phyloP scores from a whole-genome alignment of 306 rosid species.

The Vachellia pachyceras region DNA sequence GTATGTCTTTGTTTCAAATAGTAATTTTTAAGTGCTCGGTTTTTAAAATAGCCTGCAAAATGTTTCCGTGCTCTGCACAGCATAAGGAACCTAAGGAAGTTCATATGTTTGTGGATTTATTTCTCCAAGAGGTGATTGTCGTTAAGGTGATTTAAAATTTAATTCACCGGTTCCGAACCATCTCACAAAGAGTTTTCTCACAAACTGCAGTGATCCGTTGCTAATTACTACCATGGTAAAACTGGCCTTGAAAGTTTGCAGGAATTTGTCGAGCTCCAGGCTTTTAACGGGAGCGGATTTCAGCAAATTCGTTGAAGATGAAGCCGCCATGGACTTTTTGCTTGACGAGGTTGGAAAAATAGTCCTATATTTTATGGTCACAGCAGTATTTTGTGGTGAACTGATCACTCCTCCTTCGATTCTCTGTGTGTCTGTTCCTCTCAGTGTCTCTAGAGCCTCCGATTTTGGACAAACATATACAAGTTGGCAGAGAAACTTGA shows the following conservation, averaged over 20 bases:
- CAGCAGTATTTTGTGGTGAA: neutral
- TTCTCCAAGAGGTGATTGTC: conserved; percentile 70
- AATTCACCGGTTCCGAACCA: conserved; percentile 19
- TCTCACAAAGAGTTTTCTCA: conserved; percentile 40
- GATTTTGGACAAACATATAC: conserved; percentile 86
- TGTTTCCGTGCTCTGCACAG: conserved; percentile 56
- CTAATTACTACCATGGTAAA: conserved; percentile 81
- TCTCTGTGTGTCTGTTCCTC: neutral
- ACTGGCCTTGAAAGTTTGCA: conserved; percentile 87
- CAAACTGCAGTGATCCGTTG: conserved; percentile 78
- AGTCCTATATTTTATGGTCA: neutral
- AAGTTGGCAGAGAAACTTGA: conserved; percentile 61
- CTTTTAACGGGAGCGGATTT: conserved; percentile 94
- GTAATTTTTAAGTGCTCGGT: conserved; percentile 8
- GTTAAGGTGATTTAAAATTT: conserved; percentile 32
- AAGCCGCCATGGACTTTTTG: conserved; percentile 86
- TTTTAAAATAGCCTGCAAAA: conserved; percentile 28
- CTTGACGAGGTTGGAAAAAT: conserved; percentile 80
- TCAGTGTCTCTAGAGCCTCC: conserved; percentile 85
- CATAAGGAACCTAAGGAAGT: conserved; percentile 99
- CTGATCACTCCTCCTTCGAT: neutral
- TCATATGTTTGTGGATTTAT: conserved; percentile 94
- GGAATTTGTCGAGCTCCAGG: conserved; percentile 86
- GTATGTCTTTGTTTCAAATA: conserved; percentile 22
- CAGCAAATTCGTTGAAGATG: conserved; percentile 94